Evolutionary conservation across 768 basidiomycete species (phyloP), one percentile per base, ranked within the genome.

Genomic region (Glaciozyma martinii): DNA sequence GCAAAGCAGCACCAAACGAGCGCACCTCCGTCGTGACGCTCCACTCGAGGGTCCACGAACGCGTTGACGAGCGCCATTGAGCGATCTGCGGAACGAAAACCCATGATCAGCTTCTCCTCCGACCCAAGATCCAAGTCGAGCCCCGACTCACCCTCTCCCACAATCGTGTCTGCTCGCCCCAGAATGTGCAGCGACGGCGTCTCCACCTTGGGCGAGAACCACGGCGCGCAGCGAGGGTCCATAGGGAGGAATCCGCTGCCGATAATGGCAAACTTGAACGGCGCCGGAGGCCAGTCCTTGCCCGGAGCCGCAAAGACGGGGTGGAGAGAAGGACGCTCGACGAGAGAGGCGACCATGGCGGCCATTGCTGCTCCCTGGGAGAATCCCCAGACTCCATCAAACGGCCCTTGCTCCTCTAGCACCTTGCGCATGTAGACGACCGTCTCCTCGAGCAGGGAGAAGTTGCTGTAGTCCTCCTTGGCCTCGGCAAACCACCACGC

Each of bases 121-220:
- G 9, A 25, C 12, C 12, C 5, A 25, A 12, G 12, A 32, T 0
- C 23, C 21, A 25, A 12, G 29, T 43, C 29, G 25, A 42, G 32
- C 25, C 19, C 2, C 56, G 42, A 54, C 60, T 40, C 12, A 66
- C 65, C 68, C 19, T 60, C 57, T 13, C 66, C 66, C 7, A 92
- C 86, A 29, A 93, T 81, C 16, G 87, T 81, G 68, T 92, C 90
- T 46, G 79, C 87, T 70, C 78, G 80, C n/a, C 90, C 90, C 12
- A 89, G 76, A 21, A 91, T 79, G 73, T 90, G 89, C 27, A 93
- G 76, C 0, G 87, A 89, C 5, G 84, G 87, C 13, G 90, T 91
- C 27, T 79, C 75, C 71, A 83, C 86, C 27, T 78, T 79, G 13
- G 78, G 47, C 5, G 47, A 55, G 43, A 70, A 70, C 56, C 55